Conservation (phyloP, 371 early-diverging fungal species). For the Zancudomyces culisetae region DNA sequence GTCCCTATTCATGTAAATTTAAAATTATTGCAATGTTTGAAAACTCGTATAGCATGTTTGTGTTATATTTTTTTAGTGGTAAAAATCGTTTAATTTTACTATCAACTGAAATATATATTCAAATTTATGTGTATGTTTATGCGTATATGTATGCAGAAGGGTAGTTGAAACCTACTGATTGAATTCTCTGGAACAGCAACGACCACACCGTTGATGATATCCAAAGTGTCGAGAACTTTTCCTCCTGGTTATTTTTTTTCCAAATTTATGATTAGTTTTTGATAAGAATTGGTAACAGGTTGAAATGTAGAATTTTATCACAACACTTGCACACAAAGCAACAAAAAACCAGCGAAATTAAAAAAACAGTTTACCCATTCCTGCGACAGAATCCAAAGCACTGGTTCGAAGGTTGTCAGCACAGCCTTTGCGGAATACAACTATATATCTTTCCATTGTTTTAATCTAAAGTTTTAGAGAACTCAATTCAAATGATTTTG, state of each 20-base stretch:
- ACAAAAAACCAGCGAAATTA: too few relatives aligned
- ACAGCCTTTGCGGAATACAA: not conserved
- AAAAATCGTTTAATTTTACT: too few relatives aligned
- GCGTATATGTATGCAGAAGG: too few relatives aligned
- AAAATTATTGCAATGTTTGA: too few relatives aligned
- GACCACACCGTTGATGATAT: not conserved
- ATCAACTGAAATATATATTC: too few relatives aligned
- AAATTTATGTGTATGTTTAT: too few relatives aligned
- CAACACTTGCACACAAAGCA: not conserved
- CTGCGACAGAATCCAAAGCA: not conserved
- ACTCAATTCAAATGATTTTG: too few relatives aligned
- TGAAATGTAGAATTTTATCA: not conserved
- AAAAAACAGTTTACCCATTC: too few relatives aligned
- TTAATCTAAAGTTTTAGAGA: too few relatives aligned
- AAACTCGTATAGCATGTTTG: too few relatives aligned
- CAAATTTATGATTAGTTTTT: not conserved
- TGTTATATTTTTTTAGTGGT: too few relatives aligned
- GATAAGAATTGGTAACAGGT: not conserved
- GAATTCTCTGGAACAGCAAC: not conserved
- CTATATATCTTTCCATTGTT: not conserved
- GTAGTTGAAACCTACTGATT: too few relatives aligned
- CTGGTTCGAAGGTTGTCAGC: not conserved
- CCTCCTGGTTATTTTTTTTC: not conserved
- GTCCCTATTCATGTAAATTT: not conserved
- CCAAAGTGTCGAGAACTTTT: not conserved